Evolutionary conservation across 495 filamentous ascomycete species (phyloP), one percentile per base, ranked within the genome.

Genomic region (Parathielavia appendiculata): DNA sequence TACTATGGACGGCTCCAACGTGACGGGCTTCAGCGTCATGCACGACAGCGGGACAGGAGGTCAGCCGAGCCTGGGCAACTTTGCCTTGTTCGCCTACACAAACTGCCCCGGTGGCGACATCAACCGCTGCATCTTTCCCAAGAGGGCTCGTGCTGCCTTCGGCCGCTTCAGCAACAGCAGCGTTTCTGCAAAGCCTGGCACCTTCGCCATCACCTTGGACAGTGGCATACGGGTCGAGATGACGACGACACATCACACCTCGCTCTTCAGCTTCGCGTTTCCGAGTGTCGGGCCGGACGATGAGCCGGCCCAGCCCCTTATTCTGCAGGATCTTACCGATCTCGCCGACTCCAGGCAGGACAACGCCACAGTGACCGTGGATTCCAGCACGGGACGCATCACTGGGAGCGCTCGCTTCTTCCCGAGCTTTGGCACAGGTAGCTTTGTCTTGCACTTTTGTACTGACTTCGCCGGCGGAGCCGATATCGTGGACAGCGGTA

Each of bases 1-100:
- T 64, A 83, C 87, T 4, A 77, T 81, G 19, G 87, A 90, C 58
- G 80, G 79, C 2, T 68, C 70, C 3, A 69, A 72, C 5, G 80
- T 90, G 49, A 83, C 79, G 2, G 88, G 88, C 0, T 90, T 91
- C 70, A 86, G 75, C 52, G 71, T 62, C 36, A 79, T 86, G 75
- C 87, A 91, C 70, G 87, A 90, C 66, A 84, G 81, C 41, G 87
- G 87, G 0, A 89, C 86, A 22, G 87, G 87, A 17, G 86, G 86
- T 0, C 74, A 76, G 2, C 81, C 86, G 10, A 86, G 82, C 22
- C 69, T 92, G 46, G 88, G 88, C 35, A 89, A 89, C 70, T 91
- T 91, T 53, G 81, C 88, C 6, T 73, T 91, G 1, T 91, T 92
- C 57, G 77, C 86, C 2, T 83, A 86, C 56, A 76, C 80, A 19